phyloP scores from a whole-genome alignment of 805 yeast species.

The Torulaspora indica region DNA sequence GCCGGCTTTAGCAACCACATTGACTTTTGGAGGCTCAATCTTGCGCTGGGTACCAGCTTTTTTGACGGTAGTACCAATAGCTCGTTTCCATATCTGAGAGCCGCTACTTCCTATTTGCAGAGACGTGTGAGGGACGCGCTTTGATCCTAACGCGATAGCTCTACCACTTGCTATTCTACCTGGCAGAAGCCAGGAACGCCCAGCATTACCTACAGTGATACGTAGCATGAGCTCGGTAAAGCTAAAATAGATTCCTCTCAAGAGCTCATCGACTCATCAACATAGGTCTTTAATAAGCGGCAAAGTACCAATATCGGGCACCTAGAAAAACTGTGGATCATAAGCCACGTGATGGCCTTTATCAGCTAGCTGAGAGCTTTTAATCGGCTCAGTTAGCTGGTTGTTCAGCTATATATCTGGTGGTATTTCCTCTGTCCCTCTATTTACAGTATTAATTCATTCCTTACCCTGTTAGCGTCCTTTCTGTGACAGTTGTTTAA shows the following conservation, averaged over 20 bases:
- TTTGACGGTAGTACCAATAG: neutral
- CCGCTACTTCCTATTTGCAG: neutral
- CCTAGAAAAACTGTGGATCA: constrained; percentile 1
- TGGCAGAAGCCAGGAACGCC: neutral
- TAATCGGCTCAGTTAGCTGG: neutral
- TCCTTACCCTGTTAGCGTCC: neutral
- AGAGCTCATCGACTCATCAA: neutral
- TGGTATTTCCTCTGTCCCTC: neutral
- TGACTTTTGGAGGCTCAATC: constrained; percentile 12
- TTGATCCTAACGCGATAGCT: neutral
- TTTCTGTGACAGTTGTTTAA: constrained; percentile 35
- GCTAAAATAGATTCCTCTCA: neutral
- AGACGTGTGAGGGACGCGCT: constrained; percentile 1
- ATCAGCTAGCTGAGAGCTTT: neutral
- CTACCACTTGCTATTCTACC: neutral
- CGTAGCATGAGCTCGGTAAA: constrained; percentile 1
- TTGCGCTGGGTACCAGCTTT: constrained; percentile 2
- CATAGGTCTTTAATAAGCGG: neutral
- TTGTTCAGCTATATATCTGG: neutral
- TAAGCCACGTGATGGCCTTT: neutral
- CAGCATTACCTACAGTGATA: neutral
- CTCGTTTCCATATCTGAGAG: constrained; percentile 4
- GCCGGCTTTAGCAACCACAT: constrained; percentile 13
- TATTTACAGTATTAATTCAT: neutral
- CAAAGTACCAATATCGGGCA: neutral